Conservation (phyloP, 2,329 filamentous ascomycete genomes). For the Rutstroemia sp. region DNA sequence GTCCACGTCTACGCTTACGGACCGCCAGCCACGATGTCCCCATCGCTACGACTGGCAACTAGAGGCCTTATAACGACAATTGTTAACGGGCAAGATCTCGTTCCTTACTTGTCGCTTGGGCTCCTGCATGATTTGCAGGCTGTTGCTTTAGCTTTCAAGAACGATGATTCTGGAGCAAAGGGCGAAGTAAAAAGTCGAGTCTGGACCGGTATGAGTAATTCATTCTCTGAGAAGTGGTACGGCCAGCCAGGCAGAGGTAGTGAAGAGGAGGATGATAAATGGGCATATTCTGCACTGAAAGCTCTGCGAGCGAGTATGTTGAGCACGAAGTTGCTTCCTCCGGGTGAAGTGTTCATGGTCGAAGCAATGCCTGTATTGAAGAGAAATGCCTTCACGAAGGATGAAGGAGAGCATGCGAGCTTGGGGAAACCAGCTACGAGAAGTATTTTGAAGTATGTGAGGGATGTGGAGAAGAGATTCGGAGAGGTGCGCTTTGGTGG, state of each 20-base stretch:
- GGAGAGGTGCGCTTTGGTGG: conserved; percentile 63
- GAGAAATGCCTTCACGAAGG: conserved; percentile 51
- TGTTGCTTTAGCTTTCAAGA: conserved; percentile 64
- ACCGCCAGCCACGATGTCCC: conserved; percentile 64
- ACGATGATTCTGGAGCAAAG: conserved; percentile 59
- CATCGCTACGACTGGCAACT: conserved; percentile 61
- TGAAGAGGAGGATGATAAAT: conserved; percentile 52
- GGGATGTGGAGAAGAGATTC: conserved; percentile 64
- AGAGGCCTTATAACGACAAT: conserved; percentile 68
- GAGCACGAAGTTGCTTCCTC: conserved; percentile 62
- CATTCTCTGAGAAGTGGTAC: conserved; percentile 55
- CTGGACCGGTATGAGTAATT: conserved; percentile 57
- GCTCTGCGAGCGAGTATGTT: conserved; percentile 60
- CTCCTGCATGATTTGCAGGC: conserved; percentile 69
- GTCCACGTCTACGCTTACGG: conserved; percentile 78
- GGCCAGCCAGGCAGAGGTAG: conserved; percentile 30
- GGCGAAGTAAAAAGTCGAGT: conserved; percentile 59
- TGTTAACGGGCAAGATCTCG: conserved; percentile 65
- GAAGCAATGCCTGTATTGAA: conserved; percentile 62
- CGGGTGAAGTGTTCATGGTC: conserved; percentile 68
- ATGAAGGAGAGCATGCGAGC: conserved; percentile 7
- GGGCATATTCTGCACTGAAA: conserved; percentile 62
- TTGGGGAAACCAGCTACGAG: conserved; percentile 60
- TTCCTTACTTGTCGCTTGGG: conserved; percentile 66
- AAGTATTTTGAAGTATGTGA: conserved; percentile 62